These are phyloP conservation scores for Pichia sp. DNA, from an alignment of 1,139 yeast genomes.

Conservation along the genomic window DNA sequence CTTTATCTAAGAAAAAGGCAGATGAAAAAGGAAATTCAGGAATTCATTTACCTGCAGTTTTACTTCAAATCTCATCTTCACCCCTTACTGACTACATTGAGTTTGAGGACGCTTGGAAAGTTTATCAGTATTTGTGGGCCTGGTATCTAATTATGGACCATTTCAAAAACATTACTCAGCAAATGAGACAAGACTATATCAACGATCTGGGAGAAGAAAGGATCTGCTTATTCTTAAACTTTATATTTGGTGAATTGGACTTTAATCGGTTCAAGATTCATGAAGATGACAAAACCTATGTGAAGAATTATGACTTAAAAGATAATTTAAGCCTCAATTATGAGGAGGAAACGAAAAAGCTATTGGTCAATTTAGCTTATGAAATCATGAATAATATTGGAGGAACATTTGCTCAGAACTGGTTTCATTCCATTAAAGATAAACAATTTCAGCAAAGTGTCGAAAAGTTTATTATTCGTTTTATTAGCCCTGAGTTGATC, in stretches of 20 bases:
- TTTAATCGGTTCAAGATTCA: slow-evolving; percentile 36
- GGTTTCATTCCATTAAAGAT: slow-evolving; percentile 66
- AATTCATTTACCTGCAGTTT: slow-evolving; percentile 37
- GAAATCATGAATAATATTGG: slow-evolving; percentile 58
- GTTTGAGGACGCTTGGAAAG: slow-evolving; percentile 34
- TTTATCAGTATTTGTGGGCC: slow-evolving; percentile 54
- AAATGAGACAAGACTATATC: slow-evolving; percentile 58
- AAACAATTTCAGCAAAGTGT: slow-evolving; percentile 52
- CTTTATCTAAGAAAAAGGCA: slow-evolving; percentile 38
- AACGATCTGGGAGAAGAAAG: slow-evolving; percentile 48
- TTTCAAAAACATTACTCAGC: slow-evolving; percentile 63
- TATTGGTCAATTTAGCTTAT: slow-evolving; percentile 55
- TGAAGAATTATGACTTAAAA: slow-evolving; percentile 19
- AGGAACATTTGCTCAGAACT: slow-evolving; percentile 54
- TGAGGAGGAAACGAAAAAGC: slow-evolving; percentile 36
- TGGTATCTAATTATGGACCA: slow-evolving; percentile 65
- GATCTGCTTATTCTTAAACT: slow-evolving; percentile 46
- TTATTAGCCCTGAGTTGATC: slow-evolving; percentile 63
- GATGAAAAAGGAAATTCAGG: slow-evolving; percentile 23
- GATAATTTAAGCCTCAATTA: slow-evolving; percentile 19
- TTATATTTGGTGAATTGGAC: slow-evolving; percentile 48
- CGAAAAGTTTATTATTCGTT: slow-evolving; percentile 58
- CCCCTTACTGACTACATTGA: slow-evolving; percentile 38
- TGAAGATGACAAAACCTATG: slow-evolving; percentile 17
- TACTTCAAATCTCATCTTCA: slow-evolving; percentile 32